These are phyloP conservation scores for Leptographium procerum DNA, from an alignment of 2,329 filamentous ascomycete genomes.

Conservation along the genomic window DNA sequence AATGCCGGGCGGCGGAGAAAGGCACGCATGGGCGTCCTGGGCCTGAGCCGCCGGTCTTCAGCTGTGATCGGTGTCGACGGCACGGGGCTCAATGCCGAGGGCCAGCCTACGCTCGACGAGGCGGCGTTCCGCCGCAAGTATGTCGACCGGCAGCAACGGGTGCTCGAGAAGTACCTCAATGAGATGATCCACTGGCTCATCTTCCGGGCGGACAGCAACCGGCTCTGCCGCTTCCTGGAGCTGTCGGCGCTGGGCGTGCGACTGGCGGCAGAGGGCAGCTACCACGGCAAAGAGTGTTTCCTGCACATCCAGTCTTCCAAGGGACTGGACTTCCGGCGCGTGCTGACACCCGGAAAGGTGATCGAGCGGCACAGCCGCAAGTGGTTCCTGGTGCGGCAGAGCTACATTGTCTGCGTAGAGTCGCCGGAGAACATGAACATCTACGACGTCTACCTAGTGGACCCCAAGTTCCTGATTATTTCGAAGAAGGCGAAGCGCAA, in stretches of 20 bases:
- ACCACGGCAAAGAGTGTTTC: conserved; percentile 94
- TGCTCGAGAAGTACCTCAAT: conserved; percentile 80
- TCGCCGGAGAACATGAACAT: conserved; percentile 98
- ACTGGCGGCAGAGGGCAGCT: conserved; percentile 87
- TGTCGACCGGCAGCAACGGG: conserved; percentile 70
- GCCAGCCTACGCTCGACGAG: conserved; percentile 38
- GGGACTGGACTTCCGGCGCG: conserved; percentile 73
- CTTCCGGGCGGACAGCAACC: conserved; percentile 90
- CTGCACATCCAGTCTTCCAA: conserved; percentile 86
- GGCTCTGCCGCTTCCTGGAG: conserved; percentile 90
- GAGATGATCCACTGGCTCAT: conserved; percentile 95
- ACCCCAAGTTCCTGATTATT: conserved; percentile 73
- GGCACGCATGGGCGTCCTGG: conserved; percentile 39
- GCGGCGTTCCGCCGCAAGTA: conserved; percentile 49
- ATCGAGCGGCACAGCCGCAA: conserved; percentile 79
- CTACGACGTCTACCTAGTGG: conserved; percentile 96
- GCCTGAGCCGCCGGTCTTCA: conserved; percentile 42
- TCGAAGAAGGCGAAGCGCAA: conserved; percentile 51
- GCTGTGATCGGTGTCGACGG: conserved; percentile 35
- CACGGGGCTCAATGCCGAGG: conserved; percentile 12
- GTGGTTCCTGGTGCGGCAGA: conserved; percentile 97
- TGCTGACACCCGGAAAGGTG: conserved; percentile 66
- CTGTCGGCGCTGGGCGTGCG: conserved; percentile 88
- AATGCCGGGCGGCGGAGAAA: conserved; percentile 27
- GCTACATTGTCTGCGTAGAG: conserved; percentile 96